Base-by-base conservation (phyloP, 257 asterid genomes). In the Verbascum thapsus region DNA sequence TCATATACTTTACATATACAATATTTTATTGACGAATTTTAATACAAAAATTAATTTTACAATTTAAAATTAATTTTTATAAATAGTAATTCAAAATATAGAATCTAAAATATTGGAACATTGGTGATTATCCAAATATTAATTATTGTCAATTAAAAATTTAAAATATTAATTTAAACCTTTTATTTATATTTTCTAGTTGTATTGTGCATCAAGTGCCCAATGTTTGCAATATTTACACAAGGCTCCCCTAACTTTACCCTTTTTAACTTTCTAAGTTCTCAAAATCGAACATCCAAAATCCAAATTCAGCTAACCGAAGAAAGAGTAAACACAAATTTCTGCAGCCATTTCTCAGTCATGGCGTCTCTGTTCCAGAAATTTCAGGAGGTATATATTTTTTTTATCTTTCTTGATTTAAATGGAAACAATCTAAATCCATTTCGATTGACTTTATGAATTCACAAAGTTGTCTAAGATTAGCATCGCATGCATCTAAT, bases 361-460 rank as follows among this genome's bases (percentile, higher is more conserved):
- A 83, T 83, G 86, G 86, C 89, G 22, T 80, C 66, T 61, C 85
- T 82, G 50, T 80, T 80, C 43, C 72, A 61, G 67, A 83, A 80
- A 65, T 83, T 83, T 70, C 86, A 68, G 58, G 82, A 72, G 89
- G 89, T 83, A 59, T 53, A 6, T n/a, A n/a, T n/a, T 62, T 42
- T 23, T 4, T 61, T 37, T 34, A 38, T 26, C 44, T 63, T 18
- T 11, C 23, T n/a, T 11, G n/a, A 18, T 67, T 38, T 53, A 4
- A 10, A 20, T 10, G 39, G 17, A 43, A 40, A 43, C n/a, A n/a
- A 3, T 7, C 18, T 11, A 12, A 45, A 3, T 23, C 16, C 16
- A 38, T 66, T 63, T 16, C 57, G 22, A n/a, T 56, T 48, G 38
- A 45, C 56, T 49, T 53, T 56, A 8, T 7, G 32, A 17, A 7